Percentiles rank a stretch among this genome's conserved stretches.
Conservation (phyloP, 148 eudicot genomes). For the Cornus controversa region DNA sequence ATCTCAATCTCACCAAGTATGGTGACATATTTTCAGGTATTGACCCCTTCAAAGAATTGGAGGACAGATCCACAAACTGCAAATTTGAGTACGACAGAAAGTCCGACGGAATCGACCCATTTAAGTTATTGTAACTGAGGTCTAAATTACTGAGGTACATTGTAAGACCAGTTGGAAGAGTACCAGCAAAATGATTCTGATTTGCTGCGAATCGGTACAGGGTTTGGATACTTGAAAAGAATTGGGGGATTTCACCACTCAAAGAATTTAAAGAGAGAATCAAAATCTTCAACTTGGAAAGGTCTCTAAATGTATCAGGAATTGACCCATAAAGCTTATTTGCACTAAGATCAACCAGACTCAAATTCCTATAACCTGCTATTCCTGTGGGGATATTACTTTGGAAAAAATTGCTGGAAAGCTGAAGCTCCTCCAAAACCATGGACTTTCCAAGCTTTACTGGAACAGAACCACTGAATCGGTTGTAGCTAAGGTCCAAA, state of each 20-base stretch:
- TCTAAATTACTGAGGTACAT: constrained; percentile 42
- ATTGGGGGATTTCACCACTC: constrained; percentile 51
- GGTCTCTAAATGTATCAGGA: constrained; percentile 38
- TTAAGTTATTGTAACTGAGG: constrained; percentile 63
- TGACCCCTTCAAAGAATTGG: constrained; percentile 48
- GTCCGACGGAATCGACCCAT: constrained; percentile 54
- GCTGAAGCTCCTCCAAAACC: constrained; percentile 51
- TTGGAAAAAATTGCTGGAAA: constrained; percentile 38
- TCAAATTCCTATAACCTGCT: constrained; percentile 44
- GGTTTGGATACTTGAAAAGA: constrained; percentile 30
- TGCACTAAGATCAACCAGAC: constrained; percentile 51
- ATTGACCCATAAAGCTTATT: constrained; percentile 48
- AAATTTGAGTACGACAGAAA: constrained; percentile 48
- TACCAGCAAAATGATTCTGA: constrained; percentile 52
- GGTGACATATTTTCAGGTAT: constrained; percentile 36
- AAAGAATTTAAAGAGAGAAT: constrained; percentile 56
- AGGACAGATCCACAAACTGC: constrained; percentile 58
- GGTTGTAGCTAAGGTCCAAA: constrained; percentile 57
- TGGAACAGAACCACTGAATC: constrained; percentile 54
- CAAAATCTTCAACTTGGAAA: constrained; percentile 43
- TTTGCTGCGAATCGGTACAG: constrained; percentile 72
- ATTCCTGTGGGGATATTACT: constrained; percentile 48
- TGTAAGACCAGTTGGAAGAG: constrained; percentile 58
- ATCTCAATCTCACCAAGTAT: background rate
- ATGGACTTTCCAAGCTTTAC: constrained; percentile 35